Base-by-base conservation (phyloP, 2,329 filamentous ascomycete species). In the Ophiocordyceps camponoti-floridani region DNA sequence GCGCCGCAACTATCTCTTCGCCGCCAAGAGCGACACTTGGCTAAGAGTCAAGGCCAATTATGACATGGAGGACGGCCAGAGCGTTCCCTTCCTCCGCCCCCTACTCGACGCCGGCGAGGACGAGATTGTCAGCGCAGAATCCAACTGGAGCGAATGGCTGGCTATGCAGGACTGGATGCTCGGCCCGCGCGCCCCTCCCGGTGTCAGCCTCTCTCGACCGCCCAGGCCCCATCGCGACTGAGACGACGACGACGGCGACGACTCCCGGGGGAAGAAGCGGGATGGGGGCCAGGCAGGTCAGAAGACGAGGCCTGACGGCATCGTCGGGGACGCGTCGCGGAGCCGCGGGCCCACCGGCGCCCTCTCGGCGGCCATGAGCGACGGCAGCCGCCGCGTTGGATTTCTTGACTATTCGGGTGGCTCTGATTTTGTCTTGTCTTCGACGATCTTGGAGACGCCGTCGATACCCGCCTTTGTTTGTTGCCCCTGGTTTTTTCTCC, bases 111-210 rank as follows among this genome's bases (percentile, higher is more conserved):
- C 83, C 1, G 75, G 77, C 8, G 78, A 89, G 55, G 74, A 77
- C 19, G 91, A 96, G 64, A 84, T 96, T 49, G 75, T 84, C 49
- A 74, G 68, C 13, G 88, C 88, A 0, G 89, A 96, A 64, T 73
- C 75, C 49, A 79, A 73, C 47, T 98, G 91, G 91, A 93, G 86
- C 58, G 81, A 89, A 55, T 96, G 89, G 89, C 66, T 95, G 30
- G 85, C 85, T 12, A 93, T 95, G 85, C 86, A 94, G 61, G 89
- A 95, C 61, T 96, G 89, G 89, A 94, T 94, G 87, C 68, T 95
- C n/a, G 88, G 88, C 2, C 83, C 84, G 1, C 68, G 84, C 48
- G 80, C 81, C 30, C 83, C 82, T 30, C 45, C 46, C 3, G 50
- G 56, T n/a, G 53, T 54, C 26, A 51, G 50, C 14, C 23, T 3